A percentile compares a stretch with the other conserved stretches of the same genome.
These are phyloP conservation scores for Claviceps arundinis DNA, from an alignment of 2,329 filamentous ascomycete genomes.

Conservation along the genomic window DNA sequence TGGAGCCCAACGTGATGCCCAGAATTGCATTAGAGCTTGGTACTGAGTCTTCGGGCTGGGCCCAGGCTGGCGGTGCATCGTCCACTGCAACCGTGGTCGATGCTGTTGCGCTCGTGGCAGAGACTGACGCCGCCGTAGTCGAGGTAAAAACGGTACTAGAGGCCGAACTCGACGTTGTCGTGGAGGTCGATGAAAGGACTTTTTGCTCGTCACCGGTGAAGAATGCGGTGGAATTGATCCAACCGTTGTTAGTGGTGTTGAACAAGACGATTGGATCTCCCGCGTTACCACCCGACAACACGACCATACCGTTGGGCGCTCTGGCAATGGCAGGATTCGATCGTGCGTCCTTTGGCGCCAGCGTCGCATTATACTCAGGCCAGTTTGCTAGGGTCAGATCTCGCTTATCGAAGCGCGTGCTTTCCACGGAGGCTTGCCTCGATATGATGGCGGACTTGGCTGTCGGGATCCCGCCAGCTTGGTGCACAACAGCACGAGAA, in stretches of 20 bases:
- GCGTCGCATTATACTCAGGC: slow-evolving; percentile 65
- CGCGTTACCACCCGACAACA: slow-evolving; percentile 63
- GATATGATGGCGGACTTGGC: slow-evolving; percentile 30
- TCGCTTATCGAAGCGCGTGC: slow-evolving; percentile 11
- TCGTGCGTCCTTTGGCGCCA: slow-evolving; percentile 51
- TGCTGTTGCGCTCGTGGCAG: slow-evolving; percentile 9
- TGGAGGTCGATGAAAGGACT: slow-evolving; percentile 19
- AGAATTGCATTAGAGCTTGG: slow-evolving; percentile 46
- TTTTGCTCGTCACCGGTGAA: slow-evolving; percentile 38
- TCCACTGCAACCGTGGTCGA: slow-evolving; percentile 12
- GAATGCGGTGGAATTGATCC: slow-evolving; percentile 57
- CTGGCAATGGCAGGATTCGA: slow-evolving; percentile 61
- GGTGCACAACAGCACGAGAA: slow-evolving; percentile 52
- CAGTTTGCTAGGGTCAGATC: slow-evolving; percentile 49
- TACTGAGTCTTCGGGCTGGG: slow-evolving; percentile 12
- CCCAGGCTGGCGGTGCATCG: neutral
- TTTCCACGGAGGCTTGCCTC: slow-evolving; percentile 17
- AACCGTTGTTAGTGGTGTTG: slow-evolving; percentile 59
- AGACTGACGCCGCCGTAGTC: slow-evolving; percentile 9
- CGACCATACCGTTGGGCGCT: slow-evolving; percentile 51
- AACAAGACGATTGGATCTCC: slow-evolving; percentile 64
- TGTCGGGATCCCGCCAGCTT: slow-evolving; percentile 42
- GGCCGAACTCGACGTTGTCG: slow-evolving; percentile 16
- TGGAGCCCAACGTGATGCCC: slow-evolving; percentile 69
- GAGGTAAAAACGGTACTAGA: slow-evolving; percentile 10